Evolutionary conservation across 805 yeast genomes (phyloP).

Genomic region (Cyberlindnera maritima): DNA sequence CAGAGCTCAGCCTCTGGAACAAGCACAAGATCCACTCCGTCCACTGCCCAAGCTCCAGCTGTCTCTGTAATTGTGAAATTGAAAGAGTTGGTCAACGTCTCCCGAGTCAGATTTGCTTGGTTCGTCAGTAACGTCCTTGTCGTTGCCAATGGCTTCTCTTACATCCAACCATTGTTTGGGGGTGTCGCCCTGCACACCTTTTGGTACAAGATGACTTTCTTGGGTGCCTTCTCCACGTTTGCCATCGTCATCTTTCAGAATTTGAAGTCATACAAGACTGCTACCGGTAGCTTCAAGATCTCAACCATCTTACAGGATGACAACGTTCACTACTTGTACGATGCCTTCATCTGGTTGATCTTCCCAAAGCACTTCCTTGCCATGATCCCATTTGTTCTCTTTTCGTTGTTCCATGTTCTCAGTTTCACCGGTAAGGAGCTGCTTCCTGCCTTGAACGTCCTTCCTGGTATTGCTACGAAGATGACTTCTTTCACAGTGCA

Average conservation of each 20-base stretch:
- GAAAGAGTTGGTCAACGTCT: conserved; percentile 3
- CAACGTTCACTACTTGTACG: conserved; percentile 66
- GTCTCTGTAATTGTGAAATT: conserved; percentile 1
- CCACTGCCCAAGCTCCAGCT: not conserved
- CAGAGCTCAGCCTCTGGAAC: not conserved
- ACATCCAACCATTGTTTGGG: conserved; percentile 34
- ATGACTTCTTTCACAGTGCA: conserved; percentile 45
- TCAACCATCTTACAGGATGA: conserved; percentile 51
- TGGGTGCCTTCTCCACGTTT: conserved; percentile 70
- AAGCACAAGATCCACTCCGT: not conserved
- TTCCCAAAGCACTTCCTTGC: conserved; percentile 58
- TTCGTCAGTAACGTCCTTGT: conserved; percentile 58
- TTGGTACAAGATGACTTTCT: conserved; percentile 57
- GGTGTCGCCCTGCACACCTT: conserved; percentile 34
- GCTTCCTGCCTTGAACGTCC: conserved; percentile 53
- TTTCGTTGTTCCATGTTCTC: conserved; percentile 79
- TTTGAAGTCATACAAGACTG: conserved; percentile 29
- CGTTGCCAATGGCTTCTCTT: conserved; percentile 38
- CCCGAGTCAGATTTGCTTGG: conserved; percentile 70
- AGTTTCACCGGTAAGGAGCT: conserved; percentile 64
- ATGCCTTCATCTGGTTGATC: conserved; percentile 52
- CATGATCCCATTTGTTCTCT: conserved; percentile 69
- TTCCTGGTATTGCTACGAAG: conserved; percentile 24
- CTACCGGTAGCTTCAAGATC: conserved; percentile 25
- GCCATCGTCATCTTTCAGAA: conserved; percentile 71